These are phyloP conservation scores for Urtica urens DNA, from an alignment of 306 rosid genomes.

Conservation along the genomic window DNA sequence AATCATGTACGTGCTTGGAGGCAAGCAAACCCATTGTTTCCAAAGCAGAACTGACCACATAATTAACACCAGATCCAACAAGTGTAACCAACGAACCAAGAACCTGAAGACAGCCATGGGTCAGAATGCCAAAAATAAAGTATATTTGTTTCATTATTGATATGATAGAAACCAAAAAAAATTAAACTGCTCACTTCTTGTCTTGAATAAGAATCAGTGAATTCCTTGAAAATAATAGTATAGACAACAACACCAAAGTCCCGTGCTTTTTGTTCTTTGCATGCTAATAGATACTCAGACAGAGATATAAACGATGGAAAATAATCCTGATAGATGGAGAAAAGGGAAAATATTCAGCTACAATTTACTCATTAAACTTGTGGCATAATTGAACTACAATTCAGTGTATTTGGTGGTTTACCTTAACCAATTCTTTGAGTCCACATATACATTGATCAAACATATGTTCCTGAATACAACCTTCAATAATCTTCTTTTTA, in stretches of 20 bases:
- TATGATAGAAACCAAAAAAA: not conserved
- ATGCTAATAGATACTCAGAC: slow-evolving; percentile 29
- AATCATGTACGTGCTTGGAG: slow-evolving; percentile 21
- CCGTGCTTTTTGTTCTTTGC: slow-evolving; percentile 27
- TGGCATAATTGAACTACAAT: no score
- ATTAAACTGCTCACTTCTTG: slow-evolving; percentile 25
- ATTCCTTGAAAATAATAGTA: slow-evolving; percentile 24
- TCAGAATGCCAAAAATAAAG: slow-evolving; percentile 1
- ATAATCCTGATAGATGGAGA: slow-evolving; percentile 16
- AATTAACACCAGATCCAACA: slow-evolving; percentile 30
- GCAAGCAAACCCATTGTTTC: slow-evolving; percentile 21
- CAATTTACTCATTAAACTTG: not conserved
- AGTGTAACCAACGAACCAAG: slow-evolving; percentile 33
- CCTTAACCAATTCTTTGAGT: slow-evolving; percentile 23
- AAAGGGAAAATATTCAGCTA: not conserved
- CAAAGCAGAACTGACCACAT: slow-evolving; percentile 27
- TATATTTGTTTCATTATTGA: not conserved
- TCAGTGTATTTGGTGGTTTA: no score
- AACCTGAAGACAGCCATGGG: slow-evolving; percentile 15
- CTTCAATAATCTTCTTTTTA: slow-evolving; percentile 28
- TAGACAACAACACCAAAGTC: slow-evolving; percentile 23
- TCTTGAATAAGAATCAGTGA: slow-evolving; percentile 28
- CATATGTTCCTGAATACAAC: slow-evolving; percentile 25
- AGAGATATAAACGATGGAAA: slow-evolving; percentile 23
- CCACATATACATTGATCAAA: slow-evolving; percentile 29